phyloP scores from a whole-genome alignment of 2,329 filamentous ascomycete species.

The Botrytis hyacinthi region DNA sequence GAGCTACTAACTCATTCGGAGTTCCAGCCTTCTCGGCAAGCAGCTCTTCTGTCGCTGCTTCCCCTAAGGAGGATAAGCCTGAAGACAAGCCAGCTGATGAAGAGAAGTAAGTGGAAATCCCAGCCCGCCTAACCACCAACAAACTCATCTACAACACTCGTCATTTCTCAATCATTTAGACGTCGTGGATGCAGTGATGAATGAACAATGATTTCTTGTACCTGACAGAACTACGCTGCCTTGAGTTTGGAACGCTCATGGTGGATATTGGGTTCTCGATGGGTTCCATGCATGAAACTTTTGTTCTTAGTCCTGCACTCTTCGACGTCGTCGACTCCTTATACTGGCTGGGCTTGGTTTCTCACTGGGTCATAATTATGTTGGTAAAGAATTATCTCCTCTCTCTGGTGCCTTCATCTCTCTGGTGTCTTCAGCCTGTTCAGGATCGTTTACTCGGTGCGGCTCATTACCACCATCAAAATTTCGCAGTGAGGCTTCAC shows the following conservation, averaged over 20 bases:
- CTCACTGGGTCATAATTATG: background rate
- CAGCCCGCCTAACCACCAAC: background rate
- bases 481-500: background rate
- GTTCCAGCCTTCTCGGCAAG: too few species aligned
- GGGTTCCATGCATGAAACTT: background rate
- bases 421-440: background rate
- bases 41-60: too few species aligned
- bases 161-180: background rate
- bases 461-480: background rate
- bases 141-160: background rate
- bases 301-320: background rate
- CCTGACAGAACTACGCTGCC: conserved; percentile 3
- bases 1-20: background rate
- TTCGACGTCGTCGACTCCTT: background rate
- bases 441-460: background rate
- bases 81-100: background rate
- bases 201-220: background rate
- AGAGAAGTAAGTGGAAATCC: background rate
- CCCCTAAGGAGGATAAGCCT: background rate
- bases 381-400: background rate
- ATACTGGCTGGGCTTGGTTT: background rate
- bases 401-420: background rate
- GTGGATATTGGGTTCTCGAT: conserved; percentile 1
- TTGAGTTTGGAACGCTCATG: conserved; percentile 4
- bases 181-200: background rate